phyloP scores from a whole-genome alignment of 139 green algal species.

The Pleodorina starrii region DNA sequence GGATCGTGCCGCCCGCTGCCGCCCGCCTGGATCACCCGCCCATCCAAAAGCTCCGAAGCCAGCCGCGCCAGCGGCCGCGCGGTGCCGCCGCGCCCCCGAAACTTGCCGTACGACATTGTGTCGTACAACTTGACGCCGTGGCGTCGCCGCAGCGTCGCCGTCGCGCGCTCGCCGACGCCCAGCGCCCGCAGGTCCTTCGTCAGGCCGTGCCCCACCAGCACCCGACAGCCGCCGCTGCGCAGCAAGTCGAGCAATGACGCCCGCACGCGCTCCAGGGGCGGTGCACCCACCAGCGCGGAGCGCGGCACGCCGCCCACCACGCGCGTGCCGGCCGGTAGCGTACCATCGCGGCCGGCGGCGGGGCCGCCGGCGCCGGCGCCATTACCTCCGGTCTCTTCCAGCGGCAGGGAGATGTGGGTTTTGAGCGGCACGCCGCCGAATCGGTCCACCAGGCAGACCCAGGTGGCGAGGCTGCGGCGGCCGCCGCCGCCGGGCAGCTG shows the following conservation, averaged over 20 bases:
- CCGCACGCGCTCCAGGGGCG: background rate
- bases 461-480: conserved; percentile 5
- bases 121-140: conserved; percentile 19
- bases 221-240: background rate
- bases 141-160: background rate
- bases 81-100: conserved; percentile 22
- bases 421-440: conserved; percentile 13
- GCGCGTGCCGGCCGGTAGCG: background rate
- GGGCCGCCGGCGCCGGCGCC: too few species aligned
- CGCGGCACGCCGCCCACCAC: conserved; percentile 21
- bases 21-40: background rate
- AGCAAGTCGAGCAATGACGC: background rate
- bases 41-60: conserved; percentile 3
- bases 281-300: background rate
- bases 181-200: conserved; percentile 46
- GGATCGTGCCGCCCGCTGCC: background rate
- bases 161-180: background rate
- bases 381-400: background rate
- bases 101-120: conserved; percentile 40
- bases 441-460: conserved; percentile 25
- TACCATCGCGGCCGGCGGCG: too few species aligned
- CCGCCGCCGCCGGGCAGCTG: background rate
- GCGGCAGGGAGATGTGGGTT: background rate
- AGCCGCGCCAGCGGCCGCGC: conserved; percentile 12
- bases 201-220: conserved; percentile 48